These are phyloP conservation scores for Metschnikowia chrysomelidarum DNA, from an alignment of 805 yeast species.

Conservation along the genomic window DNA sequence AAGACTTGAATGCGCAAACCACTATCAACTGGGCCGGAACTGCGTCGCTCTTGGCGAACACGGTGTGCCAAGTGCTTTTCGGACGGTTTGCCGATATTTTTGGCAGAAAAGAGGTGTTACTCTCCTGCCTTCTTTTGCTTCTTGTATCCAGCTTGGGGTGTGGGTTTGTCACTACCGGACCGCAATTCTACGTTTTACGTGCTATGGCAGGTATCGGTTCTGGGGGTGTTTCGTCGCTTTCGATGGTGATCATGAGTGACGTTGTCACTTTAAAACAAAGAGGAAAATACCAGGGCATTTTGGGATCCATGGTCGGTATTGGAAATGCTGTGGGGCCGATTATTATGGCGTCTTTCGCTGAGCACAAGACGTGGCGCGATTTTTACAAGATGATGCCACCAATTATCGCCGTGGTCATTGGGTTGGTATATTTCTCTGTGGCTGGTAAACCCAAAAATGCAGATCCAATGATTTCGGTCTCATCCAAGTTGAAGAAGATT, in stretches of 20 bases:
- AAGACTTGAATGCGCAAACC: conserved; percentile 43
- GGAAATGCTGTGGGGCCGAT: conserved; percentile 59
- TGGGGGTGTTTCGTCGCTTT: conserved; percentile 52
- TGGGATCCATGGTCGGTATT: conserved; percentile 49
- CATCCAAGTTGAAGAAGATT: conserved; percentile 41
- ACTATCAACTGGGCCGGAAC: conserved; percentile 73
- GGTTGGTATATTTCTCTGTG: conserved; percentile 32
- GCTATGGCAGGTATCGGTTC: conserved; percentile 60
- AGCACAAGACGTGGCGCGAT: conserved; percentile 49
- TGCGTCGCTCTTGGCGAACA: conserved; percentile 62
- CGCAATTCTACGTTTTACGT: conserved; percentile 47
- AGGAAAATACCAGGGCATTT: conserved; percentile 53
- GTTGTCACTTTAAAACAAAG: conserved; percentile 52
- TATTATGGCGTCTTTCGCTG: conserved; percentile 49
- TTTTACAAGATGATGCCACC: conserved; percentile 52
- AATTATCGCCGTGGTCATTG: conserved; percentile 30
- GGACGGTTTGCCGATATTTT: conserved; percentile 69
- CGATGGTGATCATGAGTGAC: conserved; percentile 54
- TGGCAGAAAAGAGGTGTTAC: conserved; percentile 49
- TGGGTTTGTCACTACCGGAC: conserved; percentile 44
- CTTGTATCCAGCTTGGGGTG: conserved; percentile 43
- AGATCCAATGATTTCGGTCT: conserved; percentile 27
- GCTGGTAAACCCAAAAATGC: conserved; percentile 29
- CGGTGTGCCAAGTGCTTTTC: conserved; percentile 72
- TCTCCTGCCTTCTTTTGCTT: conserved; percentile 45